These are phyloP conservation scores for Psilocybe cyanescens DNA, from an alignment of 768 basidiomycete genomes.

Conservation along the genomic window DNA sequence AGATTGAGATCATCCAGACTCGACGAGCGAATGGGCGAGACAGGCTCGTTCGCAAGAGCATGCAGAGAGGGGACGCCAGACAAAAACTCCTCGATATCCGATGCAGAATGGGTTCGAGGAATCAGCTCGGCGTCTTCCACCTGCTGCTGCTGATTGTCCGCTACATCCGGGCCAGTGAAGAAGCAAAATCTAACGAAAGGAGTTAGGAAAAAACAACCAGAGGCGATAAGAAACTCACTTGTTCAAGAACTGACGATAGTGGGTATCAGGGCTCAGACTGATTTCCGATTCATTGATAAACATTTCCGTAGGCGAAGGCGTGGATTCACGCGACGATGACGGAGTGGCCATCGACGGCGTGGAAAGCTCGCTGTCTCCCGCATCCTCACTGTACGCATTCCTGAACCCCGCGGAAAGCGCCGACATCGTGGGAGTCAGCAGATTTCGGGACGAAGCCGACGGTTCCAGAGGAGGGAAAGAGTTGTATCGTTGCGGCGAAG, in stretches of 20 bases:
- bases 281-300: slow-evolving; percentile 24
- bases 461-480: slow-evolving; percentile 39
- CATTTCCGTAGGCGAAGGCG: slow-evolving; percentile 43
- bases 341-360: slow-evolving; percentile 52
- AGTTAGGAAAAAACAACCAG: slow-evolving; percentile 13
- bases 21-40: slow-evolving; percentile 28
- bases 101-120: slow-evolving; percentile 50
- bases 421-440: slow-evolving; percentile 1
- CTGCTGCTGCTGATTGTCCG: slow-evolving; percentile 11
- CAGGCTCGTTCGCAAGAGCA: slow-evolving; percentile 14
- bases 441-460: slow-evolving; percentile 1
- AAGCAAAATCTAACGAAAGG: slow-evolving; percentile 69
- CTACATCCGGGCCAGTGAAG: slow-evolving; percentile 63
- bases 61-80: slow-evolving; percentile 35
- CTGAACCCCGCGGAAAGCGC: background rate
- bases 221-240: slow-evolving; percentile 47
- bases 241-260: slow-evolving; percentile 66
- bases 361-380: slow-evolving; percentile 35
- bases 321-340: slow-evolving; percentile 43
- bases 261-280: slow-evolving; percentile 36
- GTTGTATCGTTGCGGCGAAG: slow-evolving; percentile 33
- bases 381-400: background rate
- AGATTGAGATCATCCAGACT: slow-evolving; percentile 27
- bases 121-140: slow-evolving; percentile 13
- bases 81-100: slow-evolving; percentile 57